Evolutionary conservation across 768 basidiomycete species (phyloP).

Genomic region (Tubosaeta sp.): DNA sequence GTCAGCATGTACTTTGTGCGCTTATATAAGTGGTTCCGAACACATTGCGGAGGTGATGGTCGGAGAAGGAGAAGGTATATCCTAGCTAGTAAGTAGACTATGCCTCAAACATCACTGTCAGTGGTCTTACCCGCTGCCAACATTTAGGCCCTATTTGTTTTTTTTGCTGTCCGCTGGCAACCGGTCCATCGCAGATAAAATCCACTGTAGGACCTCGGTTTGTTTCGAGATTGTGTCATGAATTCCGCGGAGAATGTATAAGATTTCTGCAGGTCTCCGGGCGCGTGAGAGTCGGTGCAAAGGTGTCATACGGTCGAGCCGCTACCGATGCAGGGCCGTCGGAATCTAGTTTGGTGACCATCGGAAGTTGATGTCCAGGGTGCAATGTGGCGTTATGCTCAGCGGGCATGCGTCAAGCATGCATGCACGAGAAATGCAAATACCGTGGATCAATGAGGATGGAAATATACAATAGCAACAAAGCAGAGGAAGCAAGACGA

Average conservation of each 20-base stretch:
- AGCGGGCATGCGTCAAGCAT: constrained; percentile 19
- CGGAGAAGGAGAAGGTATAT: no score
- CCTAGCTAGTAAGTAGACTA: no score
- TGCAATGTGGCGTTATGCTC: constrained; percentile 11
- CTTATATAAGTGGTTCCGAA: not conserved
- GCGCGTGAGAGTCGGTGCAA: not conserved
- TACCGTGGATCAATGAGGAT: constrained; percentile 8
- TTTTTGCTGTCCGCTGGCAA: no score
- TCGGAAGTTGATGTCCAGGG: constrained; percentile 2
- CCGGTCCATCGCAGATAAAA: no score
- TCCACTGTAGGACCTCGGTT: not conserved
- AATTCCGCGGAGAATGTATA: not conserved
- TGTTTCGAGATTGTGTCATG: not conserved
- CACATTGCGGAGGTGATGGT: no score
- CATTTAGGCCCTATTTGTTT: no score
- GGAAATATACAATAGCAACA: constrained; percentile 16
- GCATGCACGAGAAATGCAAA: constrained; percentile 9
- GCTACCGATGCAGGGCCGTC: not conserved
- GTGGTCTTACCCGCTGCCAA: no score
- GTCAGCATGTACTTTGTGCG: not conserved
- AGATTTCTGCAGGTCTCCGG: not conserved
- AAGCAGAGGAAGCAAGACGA: constrained; percentile 18
- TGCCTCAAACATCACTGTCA: no score
- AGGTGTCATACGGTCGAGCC: not conserved
- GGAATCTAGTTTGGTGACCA: not conserved